A percentile compares a stretch with the other conserved stretches of the same genome.
Conservation (phyloP, 2,329 filamentous ascomycete genomes). For the Parafenestella ontariensis region DNA sequence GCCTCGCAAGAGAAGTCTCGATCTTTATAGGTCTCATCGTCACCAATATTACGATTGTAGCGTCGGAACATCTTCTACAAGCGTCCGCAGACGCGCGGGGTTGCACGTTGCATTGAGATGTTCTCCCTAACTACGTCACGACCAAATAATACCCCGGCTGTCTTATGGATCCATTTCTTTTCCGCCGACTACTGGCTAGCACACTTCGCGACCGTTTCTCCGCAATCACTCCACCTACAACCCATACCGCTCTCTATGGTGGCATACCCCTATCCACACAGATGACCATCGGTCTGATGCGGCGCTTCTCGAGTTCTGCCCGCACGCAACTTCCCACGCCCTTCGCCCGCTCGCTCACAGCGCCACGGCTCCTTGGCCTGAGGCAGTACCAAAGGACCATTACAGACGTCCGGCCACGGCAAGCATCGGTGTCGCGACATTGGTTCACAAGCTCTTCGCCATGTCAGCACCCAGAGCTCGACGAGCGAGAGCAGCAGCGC, state of each 20-base stretch:
- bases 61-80: slow-evolving; percentile 14
- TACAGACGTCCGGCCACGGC: slow-evolving; percentile 40
- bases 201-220: slow-evolving; percentile 6
- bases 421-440: slow-evolving; percentile 45
- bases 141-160: too few species aligned
- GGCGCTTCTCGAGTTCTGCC: slow-evolving; percentile 54
- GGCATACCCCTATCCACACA: slow-evolving; percentile 34
- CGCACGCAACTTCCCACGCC: slow-evolving; percentile 39
- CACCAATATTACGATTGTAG: slow-evolving; percentile 4
- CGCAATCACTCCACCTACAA: slow-evolving; percentile 12
- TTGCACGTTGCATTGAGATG: background rate
- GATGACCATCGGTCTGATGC: slow-evolving; percentile 56
- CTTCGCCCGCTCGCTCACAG: slow-evolving; percentile 28
- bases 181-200: slow-evolving; percentile 16
- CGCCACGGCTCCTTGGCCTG: slow-evolving; percentile 38
- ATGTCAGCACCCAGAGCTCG: slow-evolving; percentile 28
- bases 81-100: background rate
- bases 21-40: slow-evolving; percentile 20
- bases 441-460: slow-evolving; percentile 55
- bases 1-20: background rate
- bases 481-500: slow-evolving; percentile 54
- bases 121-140: slow-evolving; percentile 29
- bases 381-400: slow-evolving; percentile 45
- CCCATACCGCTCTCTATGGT: slow-evolving; percentile 35
- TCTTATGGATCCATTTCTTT: slow-evolving; percentile 15